phyloP scores from a whole-genome alignment of 208 protist species.

The Trypanosoma mega region DNA sequence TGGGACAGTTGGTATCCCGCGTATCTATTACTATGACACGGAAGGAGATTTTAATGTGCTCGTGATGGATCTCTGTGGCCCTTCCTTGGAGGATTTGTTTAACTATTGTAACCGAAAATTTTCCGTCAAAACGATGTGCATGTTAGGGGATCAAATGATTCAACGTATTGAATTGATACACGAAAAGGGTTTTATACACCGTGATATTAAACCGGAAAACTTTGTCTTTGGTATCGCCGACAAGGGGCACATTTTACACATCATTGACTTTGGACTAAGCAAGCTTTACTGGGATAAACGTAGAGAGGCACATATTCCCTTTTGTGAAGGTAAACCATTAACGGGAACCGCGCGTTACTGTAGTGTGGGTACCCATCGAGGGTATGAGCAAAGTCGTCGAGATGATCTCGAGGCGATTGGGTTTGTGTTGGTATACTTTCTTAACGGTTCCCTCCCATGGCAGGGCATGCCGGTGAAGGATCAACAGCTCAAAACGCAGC shows the following conservation, averaged over 20 bases:
- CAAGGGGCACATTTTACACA: conserved; percentile 82
- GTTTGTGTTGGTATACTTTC: conserved; percentile 93
- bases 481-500: conserved; percentile 67
- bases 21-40: conserved; percentile 94
- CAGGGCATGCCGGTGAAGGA: conserved; percentile 88
- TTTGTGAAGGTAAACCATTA: conserved; percentile 97
- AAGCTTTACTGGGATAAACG: conserved; percentile 98
- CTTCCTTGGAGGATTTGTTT: conserved; percentile 89
- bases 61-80: conserved; percentile 91
- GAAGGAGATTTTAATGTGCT: conserved; percentile 98
- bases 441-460: conserved; percentile 91
- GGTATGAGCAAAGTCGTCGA: conserved; percentile 95
- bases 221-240: conserved; percentile 70
- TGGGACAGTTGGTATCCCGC: conserved; percentile 90
- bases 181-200: conserved; percentile 78
- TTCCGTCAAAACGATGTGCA: conserved; percentile 99
- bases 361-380: conserved; percentile 98
- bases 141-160: conserved; percentile 99
- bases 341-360: conserved; percentile 99
- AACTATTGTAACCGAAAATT: conserved; percentile 94
- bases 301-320: conserved; percentile 97
- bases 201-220: conserved; percentile 92
- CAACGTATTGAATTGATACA: conserved; percentile 86
- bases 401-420: conserved; percentile 95
- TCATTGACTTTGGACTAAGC: conserved; percentile 99